These are phyloP conservation scores for Sporisorium reilianum DNA, from an alignment of 1,284 basidiomycete species.

Conservation along the genomic window DNA sequence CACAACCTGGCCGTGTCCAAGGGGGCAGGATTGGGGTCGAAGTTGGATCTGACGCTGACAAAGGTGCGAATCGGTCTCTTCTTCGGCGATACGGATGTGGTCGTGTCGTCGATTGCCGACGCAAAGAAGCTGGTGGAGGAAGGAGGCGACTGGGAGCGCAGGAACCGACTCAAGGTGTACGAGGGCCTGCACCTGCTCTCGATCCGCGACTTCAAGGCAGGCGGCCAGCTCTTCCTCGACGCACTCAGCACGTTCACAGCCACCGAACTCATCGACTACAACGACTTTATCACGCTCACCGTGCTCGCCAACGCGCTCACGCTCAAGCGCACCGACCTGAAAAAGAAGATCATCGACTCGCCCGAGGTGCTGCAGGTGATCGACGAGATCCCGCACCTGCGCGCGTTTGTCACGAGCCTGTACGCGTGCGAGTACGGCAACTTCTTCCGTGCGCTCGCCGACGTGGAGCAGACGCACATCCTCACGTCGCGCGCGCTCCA, in stretches of 20 bases:
- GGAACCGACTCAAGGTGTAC: conserved; percentile 96
- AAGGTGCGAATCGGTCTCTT: conserved; percentile 92
- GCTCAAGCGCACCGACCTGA: conserved; percentile 85
- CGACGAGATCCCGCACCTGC: conserved; percentile 72
- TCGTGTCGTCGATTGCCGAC: conserved; percentile 80
- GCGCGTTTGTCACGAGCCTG: conserved; percentile 74
- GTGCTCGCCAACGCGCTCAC: conserved; percentile 84
- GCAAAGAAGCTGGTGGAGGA: conserved; percentile 91
- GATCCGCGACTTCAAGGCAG: conserved; percentile 78
- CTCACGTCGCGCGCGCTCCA: conserved; percentile 86
- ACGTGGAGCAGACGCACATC: conserved; percentile 87
- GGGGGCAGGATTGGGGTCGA: conserved; percentile 89
- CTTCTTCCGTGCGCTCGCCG: conserved; percentile 88
- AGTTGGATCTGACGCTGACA: conserved; percentile 91
- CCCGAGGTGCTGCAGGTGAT: conserved; percentile 73
- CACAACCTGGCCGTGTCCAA: conserved; percentile 89
- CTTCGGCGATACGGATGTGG: conserved; percentile 83
- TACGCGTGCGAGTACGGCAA: conserved; percentile 95
- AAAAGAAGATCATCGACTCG: conserved; percentile 80
- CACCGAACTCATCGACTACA: conserved; percentile 87
- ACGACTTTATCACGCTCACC: conserved; percentile 89
- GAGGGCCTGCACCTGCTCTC: conserved; percentile 86
- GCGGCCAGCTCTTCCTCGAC: conserved; percentile 80
- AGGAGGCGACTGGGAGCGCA: conserved; percentile 97
- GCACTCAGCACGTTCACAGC: conserved; percentile 94